Evolutionary conservation across 306 rosid species (phyloP).

Genomic region (Inga leiocalycina): DNA sequence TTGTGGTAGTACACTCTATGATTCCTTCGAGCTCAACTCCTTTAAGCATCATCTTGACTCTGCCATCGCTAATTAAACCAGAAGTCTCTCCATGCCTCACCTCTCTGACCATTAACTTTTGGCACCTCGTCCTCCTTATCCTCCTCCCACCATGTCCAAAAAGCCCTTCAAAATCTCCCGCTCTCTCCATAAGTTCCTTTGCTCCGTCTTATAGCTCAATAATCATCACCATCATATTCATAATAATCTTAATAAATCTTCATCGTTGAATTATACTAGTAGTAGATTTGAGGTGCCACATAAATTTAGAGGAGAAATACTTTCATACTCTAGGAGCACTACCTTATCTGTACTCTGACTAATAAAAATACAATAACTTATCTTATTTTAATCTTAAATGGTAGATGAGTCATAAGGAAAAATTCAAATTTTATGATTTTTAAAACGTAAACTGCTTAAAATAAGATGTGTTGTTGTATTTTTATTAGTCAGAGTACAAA

Average conservation of each 20-base stretch:
- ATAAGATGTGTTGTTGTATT: no score
- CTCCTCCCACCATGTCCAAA: conserved; percentile 1
- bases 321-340: no score
- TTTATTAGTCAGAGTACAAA: no score
- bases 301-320: not conserved
- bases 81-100: conserved; percentile 76
- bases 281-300: conserved; percentile 34
- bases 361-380: no score
- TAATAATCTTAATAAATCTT: not conserved
- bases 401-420: no score
- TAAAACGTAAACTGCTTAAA: no score
- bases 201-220: conserved; percentile 62
- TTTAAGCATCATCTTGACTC: conserved; percentile 76
- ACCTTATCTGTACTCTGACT: no score
- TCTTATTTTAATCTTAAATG: no score
- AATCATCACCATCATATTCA: not conserved
- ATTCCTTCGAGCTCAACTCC: conserved; percentile 84
- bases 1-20: conserved; percentile 90
- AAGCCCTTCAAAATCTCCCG: conserved; percentile 65
- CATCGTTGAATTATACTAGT: not conserved
- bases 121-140: not conserved
- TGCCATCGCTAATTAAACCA: conserved; percentile 55
- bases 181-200: conserved; percentile 62
- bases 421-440: no score
- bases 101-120: conserved; percentile 41